phyloP scores from a whole-genome alignment of 768 basidiomycete species.

The Lentinula boryana region DNA sequence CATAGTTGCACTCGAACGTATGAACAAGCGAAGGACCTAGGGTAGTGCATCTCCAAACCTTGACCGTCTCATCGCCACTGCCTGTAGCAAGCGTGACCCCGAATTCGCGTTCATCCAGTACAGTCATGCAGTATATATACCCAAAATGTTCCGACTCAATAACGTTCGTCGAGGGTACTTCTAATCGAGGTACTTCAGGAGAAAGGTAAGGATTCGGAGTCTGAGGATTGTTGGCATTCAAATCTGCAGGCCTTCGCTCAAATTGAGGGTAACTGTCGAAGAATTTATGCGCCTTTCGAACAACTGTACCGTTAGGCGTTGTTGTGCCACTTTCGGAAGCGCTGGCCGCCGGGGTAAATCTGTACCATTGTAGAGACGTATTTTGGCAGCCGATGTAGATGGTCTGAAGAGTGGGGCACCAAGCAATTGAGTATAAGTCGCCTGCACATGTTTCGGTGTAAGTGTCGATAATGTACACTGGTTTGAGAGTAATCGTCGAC shows the following conservation, averaged over 20 bases:
- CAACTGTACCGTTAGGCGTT: constrained; percentile 23
- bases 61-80: constrained; percentile 87
- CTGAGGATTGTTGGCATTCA: constrained; percentile 53
- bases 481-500: constrained; percentile 63
- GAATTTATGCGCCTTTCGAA: constrained; percentile 74
- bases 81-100: constrained; percentile 66
- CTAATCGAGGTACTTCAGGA: constrained; percentile 20
- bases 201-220: constrained; percentile 11
- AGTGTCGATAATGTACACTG: constrained; percentile 70
- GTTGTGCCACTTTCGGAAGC: constrained; percentile 23
- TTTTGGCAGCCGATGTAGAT: constrained; percentile 90
- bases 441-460: constrained; percentile 78
- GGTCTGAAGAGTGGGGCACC: constrained; percentile 62
- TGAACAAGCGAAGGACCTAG: constrained; percentile 45
- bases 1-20: constrained; percentile 66
- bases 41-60: constrained; percentile 68
- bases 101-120: constrained; percentile 21
- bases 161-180: constrained; percentile 64
- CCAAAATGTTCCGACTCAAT: constrained; percentile 91
- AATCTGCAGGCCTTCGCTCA: constrained; percentile 61
- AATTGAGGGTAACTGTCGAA: constrained; percentile 86
- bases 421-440: constrained; percentile 82
- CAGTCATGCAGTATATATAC: constrained; percentile 81
- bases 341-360: constrained; percentile 32
- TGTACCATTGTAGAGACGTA: constrained; percentile 88